Base-by-base conservation (phyloP, 164 flowering plant species). In the Magnolia changhungtana region DNA sequence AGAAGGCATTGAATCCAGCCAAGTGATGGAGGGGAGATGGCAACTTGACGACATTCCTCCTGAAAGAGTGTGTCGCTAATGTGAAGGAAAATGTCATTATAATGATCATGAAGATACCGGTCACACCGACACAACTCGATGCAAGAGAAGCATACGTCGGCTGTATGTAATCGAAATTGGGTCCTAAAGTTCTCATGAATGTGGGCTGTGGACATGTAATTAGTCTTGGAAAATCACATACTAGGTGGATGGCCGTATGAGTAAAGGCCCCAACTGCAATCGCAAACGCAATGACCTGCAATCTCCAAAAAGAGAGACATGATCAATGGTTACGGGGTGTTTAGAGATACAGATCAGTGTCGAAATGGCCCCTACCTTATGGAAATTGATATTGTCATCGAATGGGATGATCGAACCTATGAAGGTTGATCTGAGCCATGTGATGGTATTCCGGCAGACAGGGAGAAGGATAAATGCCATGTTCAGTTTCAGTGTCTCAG, bases 1-100 rank as follows among this genome's bases (percentile, higher is more conserved):
- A 96, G 77, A 96, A 96, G 66, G 99, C 81, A 77, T 92, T 96
- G 73, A 96, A 94, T n/a, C 99, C 99, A 2, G 98, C 96, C 77
- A 94, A 78, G 69, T 80, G 84, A 75, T 86, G 87, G 67, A 96
- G 83, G 0, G 89, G 88, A 79, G 86, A 75, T 0, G 92, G 92
- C 71, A 96, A 78, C 80, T 92, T 91, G 75, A 96, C 73, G 24
- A 89, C 90, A 77, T 88, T 96, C 84, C 87, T 88, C 69, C 98
- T 83, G 74, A 96, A 94, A 0, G 83, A 84, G 63, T 89, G 95
- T 1, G 87, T 87, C 1, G 99, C 98, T 61, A 94, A 74, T 1
- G 91, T 90, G 81, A 92, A 96, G 14, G 92, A 81, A 76, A 88
- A 85, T 7, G 79, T 72, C 99, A 96, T 96, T 50, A 96, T 52